Base-by-base conservation (phyloP, 352 stramenopile species). In the Phytophthora pini region DNA sequence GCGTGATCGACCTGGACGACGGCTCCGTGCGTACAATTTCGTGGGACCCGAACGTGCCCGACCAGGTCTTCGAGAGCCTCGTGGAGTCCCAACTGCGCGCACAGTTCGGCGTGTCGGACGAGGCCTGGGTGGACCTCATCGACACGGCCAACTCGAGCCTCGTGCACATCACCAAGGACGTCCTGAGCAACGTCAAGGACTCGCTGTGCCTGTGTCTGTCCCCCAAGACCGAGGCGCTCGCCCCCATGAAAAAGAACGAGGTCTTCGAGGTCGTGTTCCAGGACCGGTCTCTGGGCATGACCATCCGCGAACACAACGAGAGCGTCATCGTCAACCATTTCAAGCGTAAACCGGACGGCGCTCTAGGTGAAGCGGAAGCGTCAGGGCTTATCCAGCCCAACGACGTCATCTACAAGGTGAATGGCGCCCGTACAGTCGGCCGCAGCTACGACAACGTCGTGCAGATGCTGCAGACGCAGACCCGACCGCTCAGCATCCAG, bases 381-480 rank as follows among this genome's bases (percentile, higher is more conserved):
- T 84, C 71, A 34, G 74, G 79, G 39, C 65, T 58, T 17, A 90
- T 95, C 64, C 77, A 80, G 29, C 45, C 79, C n/a, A 74, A 83
- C 49, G 87, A 95, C 61, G 82, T 95, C 58, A 92, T 95, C 62
- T 93, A 95, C 79, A 95, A 95, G 60, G 87, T 95, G 26, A 83
- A 92, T 46, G 87, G 87, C 8, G 76, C 84, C 12, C 72, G 87
- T 38, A 92, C 87, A 1, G 79, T 93, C 27, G 87, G 85, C 5
- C 79, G 85, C 40, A 90, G 75, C 69, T 95, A 93, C 65, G 87
- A 95, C 52, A 86, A 78, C 11, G 81, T 93, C 43, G 84, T 95
- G 41, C 85, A 95, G 62, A 95, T 95, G 87, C 81, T 95, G 12
- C 84, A 95, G 73, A 91, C 79, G 8, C 83, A 80, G n/a, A 81